Conservation (phyloP, 495 filamentous ascomycete genomes). For the Aspergillus campestris region DNA sequence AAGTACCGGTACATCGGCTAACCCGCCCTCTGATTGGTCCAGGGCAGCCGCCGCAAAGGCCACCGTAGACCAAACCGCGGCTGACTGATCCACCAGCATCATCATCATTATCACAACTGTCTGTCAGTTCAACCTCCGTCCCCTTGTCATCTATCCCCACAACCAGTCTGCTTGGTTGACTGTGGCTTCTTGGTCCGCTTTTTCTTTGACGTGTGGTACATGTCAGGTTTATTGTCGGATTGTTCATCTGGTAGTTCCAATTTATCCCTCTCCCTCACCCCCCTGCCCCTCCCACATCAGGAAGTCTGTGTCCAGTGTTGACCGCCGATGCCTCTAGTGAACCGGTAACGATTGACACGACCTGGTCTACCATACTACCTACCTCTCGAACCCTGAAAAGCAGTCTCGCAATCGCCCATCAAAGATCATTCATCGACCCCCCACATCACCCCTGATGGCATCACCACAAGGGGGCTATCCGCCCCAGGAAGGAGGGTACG, state of each 20-base stretch:
- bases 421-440: slow-evolving; percentile 9
- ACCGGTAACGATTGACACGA: slow-evolving; percentile 12
- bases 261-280: slow-evolving; percentile 3
- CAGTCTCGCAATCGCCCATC: neutral
- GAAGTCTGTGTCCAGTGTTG: neutral
- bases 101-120: slow-evolving; percentile 14
- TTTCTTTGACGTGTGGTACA: neutral
- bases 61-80: slow-evolving; percentile 25
- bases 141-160: neutral
- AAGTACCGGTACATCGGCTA: too few species aligned
- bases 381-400: slow-evolving; percentile 1
- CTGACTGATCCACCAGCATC: slow-evolving; percentile 10
- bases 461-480: slow-evolving; percentile 59
- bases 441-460: slow-evolving; percentile 27
- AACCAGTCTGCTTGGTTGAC: neutral
- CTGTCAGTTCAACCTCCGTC: neutral
- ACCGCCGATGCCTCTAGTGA: slow-evolving; percentile 12
- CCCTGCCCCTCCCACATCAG: slow-evolving; percentile 1
- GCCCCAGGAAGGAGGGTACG: slow-evolving; percentile 41
- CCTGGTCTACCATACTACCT: neutral
- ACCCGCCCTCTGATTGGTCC: slow-evolving; percentile 27
- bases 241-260: slow-evolving; percentile 11
- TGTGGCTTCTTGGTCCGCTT: slow-evolving; percentile 4
- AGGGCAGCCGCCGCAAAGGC: slow-evolving; percentile 26
- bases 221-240: neutral